Evolutionary conservation across 2,329 filamentous ascomycete genomes (phyloP).

Genomic region (Fusarium newnesense): DNA sequence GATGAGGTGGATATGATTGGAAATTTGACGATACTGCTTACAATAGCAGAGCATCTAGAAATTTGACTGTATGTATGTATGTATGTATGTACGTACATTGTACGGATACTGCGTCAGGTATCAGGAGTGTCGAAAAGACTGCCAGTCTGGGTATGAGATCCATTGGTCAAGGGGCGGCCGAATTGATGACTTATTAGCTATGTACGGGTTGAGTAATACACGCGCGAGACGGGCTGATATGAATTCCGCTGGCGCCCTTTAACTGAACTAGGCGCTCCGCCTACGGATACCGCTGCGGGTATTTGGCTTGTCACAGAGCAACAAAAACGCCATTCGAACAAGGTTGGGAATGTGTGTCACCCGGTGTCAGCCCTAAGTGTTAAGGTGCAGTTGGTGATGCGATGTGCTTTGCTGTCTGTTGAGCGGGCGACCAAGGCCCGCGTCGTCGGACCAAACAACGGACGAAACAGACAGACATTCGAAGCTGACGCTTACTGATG

Average conservation of each 20-base stretch:
- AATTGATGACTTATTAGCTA: background rate
- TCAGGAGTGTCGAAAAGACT: background rate
- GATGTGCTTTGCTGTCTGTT: conserved; percentile 4
- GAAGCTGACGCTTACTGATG: conserved; percentile 24
- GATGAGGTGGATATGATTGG: conserved; percentile 20
- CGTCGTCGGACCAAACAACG: conserved; percentile 26
- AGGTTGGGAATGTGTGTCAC: conserved; percentile 22
- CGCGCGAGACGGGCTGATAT: conserved; percentile 7
- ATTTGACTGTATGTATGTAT: background rate
- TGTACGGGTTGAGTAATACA: conserved; percentile 17
- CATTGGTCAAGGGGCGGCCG: conserved; percentile 2
- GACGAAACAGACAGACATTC: conserved; percentile 17
- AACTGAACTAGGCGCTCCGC: background rate
- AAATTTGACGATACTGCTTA: conserved; percentile 30
- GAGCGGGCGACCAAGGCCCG: conserved; percentile 5
- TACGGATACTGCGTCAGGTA: background rate
- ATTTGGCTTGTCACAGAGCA: conserved; percentile 10
- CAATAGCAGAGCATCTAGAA: conserved; percentile 29
- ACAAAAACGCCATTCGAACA: background rate
- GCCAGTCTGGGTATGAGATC: conserved; percentile 8
- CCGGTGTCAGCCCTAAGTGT: conserved; percentile 36
- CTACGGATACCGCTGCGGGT: background rate
- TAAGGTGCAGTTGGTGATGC: background rate
- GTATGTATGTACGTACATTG: background rate
- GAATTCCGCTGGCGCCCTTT: conserved; percentile 8